These are phyloP conservation scores for Edaphochlamys debaryana DNA, from an alignment of 139 green algal genomes.

Conservation along the genomic window DNA sequence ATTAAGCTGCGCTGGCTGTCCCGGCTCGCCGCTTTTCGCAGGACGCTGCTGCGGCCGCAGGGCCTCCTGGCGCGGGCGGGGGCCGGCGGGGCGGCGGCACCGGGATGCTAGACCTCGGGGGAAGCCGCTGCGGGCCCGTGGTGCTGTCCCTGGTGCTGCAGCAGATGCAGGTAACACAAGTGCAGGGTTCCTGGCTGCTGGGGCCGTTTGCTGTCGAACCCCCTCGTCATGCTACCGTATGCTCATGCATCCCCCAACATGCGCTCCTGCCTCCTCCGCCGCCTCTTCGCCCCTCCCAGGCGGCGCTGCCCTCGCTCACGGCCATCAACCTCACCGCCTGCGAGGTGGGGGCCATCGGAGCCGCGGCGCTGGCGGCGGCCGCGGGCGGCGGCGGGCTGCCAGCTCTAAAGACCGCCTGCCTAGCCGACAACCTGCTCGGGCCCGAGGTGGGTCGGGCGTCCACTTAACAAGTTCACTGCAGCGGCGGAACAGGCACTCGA, in stretches of 20 bases:
- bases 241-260: neutral
- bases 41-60: too few relatives aligned
- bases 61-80: too few relatives aligned
- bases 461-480: too few relatives aligned
- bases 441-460: neutral
- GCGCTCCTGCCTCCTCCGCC: neutral
- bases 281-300: neutral
- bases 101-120: slow-evolving; percentile 18
- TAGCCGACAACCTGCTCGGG: slow-evolving; percentile 54
- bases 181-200: too few relatives aligned
- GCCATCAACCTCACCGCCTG: slow-evolving; percentile 52
- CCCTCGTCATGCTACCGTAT: too few relatives aligned
- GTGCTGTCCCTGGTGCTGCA: slow-evolving; percentile 22
- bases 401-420: slow-evolving; percentile 31
- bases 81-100: neutral
- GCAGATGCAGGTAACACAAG: neutral
- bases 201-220: too few relatives aligned
- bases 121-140: slow-evolving; percentile 12
- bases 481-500: too few relatives aligned
- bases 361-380: neutral
- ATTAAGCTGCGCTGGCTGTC: too few relatives aligned
- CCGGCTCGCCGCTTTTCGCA: too few relatives aligned
- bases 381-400: slow-evolving; percentile 2
- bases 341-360: slow-evolving; percentile 32
- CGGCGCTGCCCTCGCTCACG: neutral